phyloP scores from a whole-genome alignment of 257 asterid genomes.

The Haberlea rhodopensis region DNA sequence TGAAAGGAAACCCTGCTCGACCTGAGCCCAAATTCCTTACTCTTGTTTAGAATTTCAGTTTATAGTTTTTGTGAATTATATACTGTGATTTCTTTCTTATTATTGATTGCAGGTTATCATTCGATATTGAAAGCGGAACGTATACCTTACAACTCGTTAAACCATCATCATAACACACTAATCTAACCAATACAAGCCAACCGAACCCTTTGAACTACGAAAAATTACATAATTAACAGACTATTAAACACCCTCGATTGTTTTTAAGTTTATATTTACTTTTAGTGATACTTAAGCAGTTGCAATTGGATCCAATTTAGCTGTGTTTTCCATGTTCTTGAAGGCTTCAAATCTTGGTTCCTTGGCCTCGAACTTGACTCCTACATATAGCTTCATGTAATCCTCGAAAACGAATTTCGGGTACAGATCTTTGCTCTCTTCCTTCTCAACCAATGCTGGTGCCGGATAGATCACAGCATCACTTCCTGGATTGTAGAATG shows the following conservation, averaged over 20 bases:
- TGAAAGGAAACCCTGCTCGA: too few relatives aligned
- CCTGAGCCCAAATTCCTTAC: too few relatives aligned
- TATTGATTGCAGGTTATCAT: too few relatives aligned
- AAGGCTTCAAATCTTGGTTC: constrained; percentile 69
- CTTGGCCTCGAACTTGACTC: constrained; percentile 55
- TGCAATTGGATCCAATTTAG: constrained; percentile 36
- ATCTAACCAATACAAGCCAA: constrained; percentile 19
- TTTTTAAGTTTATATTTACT: neutral
- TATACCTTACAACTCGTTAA: neutral
- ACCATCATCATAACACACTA: constrained; percentile 10
- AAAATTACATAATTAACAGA: neutral
- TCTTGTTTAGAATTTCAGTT: too few relatives aligned
- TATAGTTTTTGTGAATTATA: too few relatives aligned
- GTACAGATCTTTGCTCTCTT: constrained; percentile 29
- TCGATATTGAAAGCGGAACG: too few relatives aligned
- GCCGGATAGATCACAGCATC: constrained; percentile 62
- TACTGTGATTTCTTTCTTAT: too few relatives aligned
- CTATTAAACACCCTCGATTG: neutral
- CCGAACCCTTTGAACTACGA: constrained; percentile 6
- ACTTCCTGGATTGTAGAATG: constrained; percentile 61
- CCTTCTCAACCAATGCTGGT: constrained; percentile 38
- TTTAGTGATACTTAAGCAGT: constrained; percentile 27
- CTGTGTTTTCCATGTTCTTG: constrained; percentile 20
- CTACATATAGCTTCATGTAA: constrained; percentile 60
- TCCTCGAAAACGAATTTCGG: constrained; percentile 59